These are phyloP conservation scores for Podospora conica DNA, from an alignment of 495 filamentous ascomycete species.

Conservation along the genomic window DNA sequence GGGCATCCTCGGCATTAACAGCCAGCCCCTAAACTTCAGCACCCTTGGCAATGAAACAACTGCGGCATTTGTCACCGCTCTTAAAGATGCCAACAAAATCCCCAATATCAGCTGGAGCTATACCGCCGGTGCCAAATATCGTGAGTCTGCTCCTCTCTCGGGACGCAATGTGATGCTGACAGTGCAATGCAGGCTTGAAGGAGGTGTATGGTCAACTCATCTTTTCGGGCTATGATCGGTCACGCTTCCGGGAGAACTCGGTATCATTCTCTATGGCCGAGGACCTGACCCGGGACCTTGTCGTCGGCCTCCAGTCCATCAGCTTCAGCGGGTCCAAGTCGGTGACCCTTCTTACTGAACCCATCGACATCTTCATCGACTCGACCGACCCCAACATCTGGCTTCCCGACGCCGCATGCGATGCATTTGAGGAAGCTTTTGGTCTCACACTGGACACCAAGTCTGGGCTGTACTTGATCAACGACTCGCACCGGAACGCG, in stretches of 20 bases:
- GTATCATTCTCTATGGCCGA: slow-evolving; percentile 44
- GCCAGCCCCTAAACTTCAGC: slow-evolving; percentile 44
- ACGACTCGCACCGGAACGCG: slow-evolving; percentile 35
- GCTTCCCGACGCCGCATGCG: slow-evolving; percentile 48
- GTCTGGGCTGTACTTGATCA: slow-evolving; percentile 45
- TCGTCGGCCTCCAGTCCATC: slow-evolving; percentile 45
- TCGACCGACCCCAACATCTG: slow-evolving; percentile 50
- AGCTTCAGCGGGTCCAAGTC: slow-evolving; percentile 30
- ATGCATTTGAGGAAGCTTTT: slow-evolving; percentile 49
- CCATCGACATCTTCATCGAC: slow-evolving; percentile 44
- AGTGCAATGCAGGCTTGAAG: slow-evolving; percentile 31
- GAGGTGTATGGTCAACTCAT: slow-evolving; percentile 48
- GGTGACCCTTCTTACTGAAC: slow-evolving; percentile 26
- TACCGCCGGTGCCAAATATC: slow-evolving; percentile 51
- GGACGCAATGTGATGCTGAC: neutral
- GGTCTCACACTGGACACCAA: slow-evolving; percentile 41
- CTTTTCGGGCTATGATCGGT: slow-evolving; percentile 52
- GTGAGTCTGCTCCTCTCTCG: slow-evolving; percentile 17
- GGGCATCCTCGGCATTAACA: slow-evolving; percentile 49
- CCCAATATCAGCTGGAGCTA: slow-evolving; percentile 50
- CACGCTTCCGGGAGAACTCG: slow-evolving; percentile 44
- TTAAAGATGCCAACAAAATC: slow-evolving; percentile 42
- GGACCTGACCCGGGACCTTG: slow-evolving; percentile 44
- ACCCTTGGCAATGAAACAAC: slow-evolving; percentile 35
- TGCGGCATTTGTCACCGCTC: slow-evolving; percentile 43